Evolutionary conservation across 257 asterid species (phyloP).

Genomic region (Scutellaria minor): DNA sequence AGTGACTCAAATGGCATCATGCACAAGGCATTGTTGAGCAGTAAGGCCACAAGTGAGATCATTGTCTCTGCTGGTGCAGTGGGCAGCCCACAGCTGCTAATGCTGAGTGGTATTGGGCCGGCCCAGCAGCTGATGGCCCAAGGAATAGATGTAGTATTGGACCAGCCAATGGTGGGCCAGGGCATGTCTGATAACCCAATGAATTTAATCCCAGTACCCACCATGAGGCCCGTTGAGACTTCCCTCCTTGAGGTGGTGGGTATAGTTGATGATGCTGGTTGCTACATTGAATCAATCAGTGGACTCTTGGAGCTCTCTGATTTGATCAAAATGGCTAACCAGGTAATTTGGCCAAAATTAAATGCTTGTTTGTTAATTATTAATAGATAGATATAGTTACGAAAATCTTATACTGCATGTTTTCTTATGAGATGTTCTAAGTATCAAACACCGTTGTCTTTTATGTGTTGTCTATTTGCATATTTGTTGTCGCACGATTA

Average conservation of each 20-base stretch:
- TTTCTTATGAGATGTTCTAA: too few relatives aligned
- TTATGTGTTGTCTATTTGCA: too few relatives aligned
- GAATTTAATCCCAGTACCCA: slow-evolving; percentile 60
- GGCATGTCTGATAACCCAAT: slow-evolving; percentile 84
- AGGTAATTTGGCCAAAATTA: too few relatives aligned
- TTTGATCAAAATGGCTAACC: too few relatives aligned
- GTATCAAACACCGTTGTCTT: too few relatives aligned
- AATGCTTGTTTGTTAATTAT: too few relatives aligned
- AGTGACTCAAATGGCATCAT: slow-evolving; percentile 48
- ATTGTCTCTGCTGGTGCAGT: slow-evolving; percentile 78
- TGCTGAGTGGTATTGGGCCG: slow-evolving; percentile 78
- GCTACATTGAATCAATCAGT: slow-evolving; percentile 67
- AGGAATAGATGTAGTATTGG: slow-evolving; percentile 26
- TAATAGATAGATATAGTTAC: too few relatives aligned
- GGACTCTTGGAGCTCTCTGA: slow-evolving; percentile 38
- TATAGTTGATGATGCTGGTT: slow-evolving; percentile 49
- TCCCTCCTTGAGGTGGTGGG: slow-evolving; percentile 71
- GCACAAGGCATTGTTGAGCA: slow-evolving; percentile 61
- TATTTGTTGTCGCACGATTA: too few relatives aligned
- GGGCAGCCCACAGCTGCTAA: slow-evolving; percentile 82
- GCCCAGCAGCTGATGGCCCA: slow-evolving; percentile 39
- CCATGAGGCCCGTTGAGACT: slow-evolving; percentile 51
- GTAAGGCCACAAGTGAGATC: slow-evolving; percentile 50
- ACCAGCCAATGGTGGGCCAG: slow-evolving; percentile 74
- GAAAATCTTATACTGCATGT: too few relatives aligned